Conservation (phyloP, 345 rosid species). For the Odontarrhena argentea region DNA sequence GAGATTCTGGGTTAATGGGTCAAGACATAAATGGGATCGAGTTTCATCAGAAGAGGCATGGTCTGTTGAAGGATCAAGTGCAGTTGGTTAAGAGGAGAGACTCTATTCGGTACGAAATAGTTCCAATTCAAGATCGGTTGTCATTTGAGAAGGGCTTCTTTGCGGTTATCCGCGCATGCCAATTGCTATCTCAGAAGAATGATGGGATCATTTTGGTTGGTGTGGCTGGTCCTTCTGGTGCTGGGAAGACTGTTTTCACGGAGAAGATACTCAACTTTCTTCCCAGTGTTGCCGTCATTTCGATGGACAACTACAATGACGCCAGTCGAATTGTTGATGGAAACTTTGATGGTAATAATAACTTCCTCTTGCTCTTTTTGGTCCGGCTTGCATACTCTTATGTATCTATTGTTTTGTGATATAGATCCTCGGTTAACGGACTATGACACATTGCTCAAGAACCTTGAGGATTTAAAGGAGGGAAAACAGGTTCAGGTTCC, state of each 20-base stretch:
- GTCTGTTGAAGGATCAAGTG: constrained; percentile 89
- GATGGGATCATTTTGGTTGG: constrained; percentile 88
- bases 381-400: too few species aligned
- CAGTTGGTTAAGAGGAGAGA: constrained; percentile 73
- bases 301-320: constrained; percentile 96
- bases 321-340: constrained; percentile 90
- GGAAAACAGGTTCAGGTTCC: constrained; percentile 86
- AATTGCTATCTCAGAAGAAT: constrained; percentile 81
- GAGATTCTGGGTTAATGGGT: constrained; percentile 44
- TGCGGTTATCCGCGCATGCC: constrained; percentile 86
- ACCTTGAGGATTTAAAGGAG: constrained; percentile 73
- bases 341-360: constrained; percentile 78
- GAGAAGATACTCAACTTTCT: constrained; percentile 86
- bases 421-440: constrained; percentile 98
- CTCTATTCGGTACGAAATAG: constrained; percentile 67
- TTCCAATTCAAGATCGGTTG: constrained; percentile 66
- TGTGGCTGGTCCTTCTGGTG: constrained; percentile 98
- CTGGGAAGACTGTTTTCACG: constrained; percentile 95
- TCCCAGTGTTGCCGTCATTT: constrained; percentile 87
- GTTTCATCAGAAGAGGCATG: constrained; percentile 58
- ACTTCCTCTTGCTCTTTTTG: not conserved
- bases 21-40: constrained; percentile 57
- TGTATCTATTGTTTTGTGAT: constrained; percentile 22
- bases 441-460: constrained; percentile 82
- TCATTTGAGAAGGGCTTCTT: constrained; percentile 96